Percentiles rank a stretch among this genome's conserved stretches.
These are phyloP conservation scores for Posidonia oceanica DNA, from an alignment of 116 monocot species.

Conservation along the genomic window DNA sequence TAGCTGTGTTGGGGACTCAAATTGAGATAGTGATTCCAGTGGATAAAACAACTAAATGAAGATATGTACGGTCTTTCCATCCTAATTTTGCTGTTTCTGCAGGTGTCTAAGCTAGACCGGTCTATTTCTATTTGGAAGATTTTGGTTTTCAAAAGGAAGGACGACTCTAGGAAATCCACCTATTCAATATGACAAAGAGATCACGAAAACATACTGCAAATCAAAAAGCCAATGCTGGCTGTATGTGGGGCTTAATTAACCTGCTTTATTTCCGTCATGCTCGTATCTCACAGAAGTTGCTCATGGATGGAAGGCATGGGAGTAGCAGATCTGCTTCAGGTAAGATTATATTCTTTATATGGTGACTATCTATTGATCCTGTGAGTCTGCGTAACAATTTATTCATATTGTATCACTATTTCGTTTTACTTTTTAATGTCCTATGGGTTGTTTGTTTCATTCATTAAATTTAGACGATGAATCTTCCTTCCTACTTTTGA, in stretches of 20 bases:
- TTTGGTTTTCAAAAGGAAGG: not conserved
- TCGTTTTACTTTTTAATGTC: not conserved
- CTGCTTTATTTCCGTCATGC: slow-evolving; percentile 49
- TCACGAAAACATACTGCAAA: slow-evolving; percentile 9
- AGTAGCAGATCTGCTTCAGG: slow-evolving; percentile 16
- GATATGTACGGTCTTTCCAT: not conserved
- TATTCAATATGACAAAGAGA: slow-evolving; percentile 37
- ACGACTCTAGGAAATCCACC: not conserved
- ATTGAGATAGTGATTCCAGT: not conserved
- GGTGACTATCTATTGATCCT: not conserved
- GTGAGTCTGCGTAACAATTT: not conserved
- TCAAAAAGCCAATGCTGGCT: slow-evolving; percentile 35
- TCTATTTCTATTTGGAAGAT: not conserved
- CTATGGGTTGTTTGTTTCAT: no score
- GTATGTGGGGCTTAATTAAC: slow-evolving; percentile 46
- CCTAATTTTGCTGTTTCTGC: not conserved
- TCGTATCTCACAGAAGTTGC: slow-evolving; percentile 27
- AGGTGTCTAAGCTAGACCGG: not conserved
- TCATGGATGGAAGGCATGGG: slow-evolving; percentile 39
- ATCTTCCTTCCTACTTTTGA: no score
- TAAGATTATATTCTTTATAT: not conserved
- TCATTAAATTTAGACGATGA: no score
- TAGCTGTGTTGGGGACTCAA: not conserved
- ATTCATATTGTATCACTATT: not conserved
- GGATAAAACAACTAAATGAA: not conserved